Base-by-base conservation (phyloP, 768 basidiomycete species). In the Mycena vulgaris region DNA sequence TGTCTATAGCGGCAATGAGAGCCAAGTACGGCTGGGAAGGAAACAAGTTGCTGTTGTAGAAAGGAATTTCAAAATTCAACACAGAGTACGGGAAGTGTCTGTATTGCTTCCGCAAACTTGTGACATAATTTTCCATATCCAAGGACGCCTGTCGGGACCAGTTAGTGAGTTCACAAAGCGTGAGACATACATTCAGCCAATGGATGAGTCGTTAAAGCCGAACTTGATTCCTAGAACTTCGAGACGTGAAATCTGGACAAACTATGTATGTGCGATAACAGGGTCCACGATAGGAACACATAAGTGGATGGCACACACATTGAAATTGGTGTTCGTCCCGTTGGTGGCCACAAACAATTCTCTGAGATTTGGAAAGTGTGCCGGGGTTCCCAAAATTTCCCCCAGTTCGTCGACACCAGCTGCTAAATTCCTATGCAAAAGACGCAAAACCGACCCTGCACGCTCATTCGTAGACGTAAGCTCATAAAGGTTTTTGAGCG, bases 361-460 rank as follows among this genome's bases (percentile, higher is more conserved):
- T 16, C 11, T 69, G 31, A 69, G 68, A 37, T 63, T 63, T 25
- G 68, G 68, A 25, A 63, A 57, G 1, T 56, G 30, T 16, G 33
- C 60, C 17, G 40, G 51, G 1, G 27, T 35, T 17, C 52, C 45
- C 4, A 69, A n/a, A 28, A 69, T 30, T 10, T 17, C 11, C 5
- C 45, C 61, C 45, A 63, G 30, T 27, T 63, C 61, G 35, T 63
- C 56, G 25, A 63, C 3, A 37, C 68, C 60, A 16, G 68, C 52
- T 28, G n/a, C 40, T 19, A 62, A 10, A n/a, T 63, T 3, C 68
- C 68, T 63, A 49, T 58, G 61, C 3, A 69, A 16, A n/a, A 27
- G 47, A 27, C 61, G 61, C 39, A 69, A 45, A 19, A 28, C 40
- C 1, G 66, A 47, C 17, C 47, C 63, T 23, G 8, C 33, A n/a